Conservation (phyloP, 208 protist species). For the Trypanosoma mega region DNA sequence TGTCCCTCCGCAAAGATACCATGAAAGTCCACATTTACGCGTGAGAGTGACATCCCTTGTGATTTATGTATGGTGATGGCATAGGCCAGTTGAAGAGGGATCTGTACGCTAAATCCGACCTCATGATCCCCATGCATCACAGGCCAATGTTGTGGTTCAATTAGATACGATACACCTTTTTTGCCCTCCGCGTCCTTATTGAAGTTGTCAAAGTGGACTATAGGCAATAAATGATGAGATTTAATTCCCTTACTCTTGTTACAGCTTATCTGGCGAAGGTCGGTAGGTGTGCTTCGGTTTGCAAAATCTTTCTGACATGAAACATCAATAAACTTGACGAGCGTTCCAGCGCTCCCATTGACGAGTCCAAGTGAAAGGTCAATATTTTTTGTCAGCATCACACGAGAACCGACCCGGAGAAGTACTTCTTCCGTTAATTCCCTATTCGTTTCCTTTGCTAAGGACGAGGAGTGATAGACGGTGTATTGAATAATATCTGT, state of each 20-base stretch:
- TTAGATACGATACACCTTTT: constrained; percentile 36
- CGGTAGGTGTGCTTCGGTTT: constrained; percentile 15
- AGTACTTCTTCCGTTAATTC: constrained; percentile 38
- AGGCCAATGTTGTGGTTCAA: constrained; percentile 80
- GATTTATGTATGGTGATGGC: constrained; percentile 96
- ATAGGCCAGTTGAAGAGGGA: constrained; percentile 95
- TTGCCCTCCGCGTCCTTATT: neutral
- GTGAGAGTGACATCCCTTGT: constrained; percentile 92
- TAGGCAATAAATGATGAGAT: constrained; percentile 53
- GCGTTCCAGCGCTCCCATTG: constrained; percentile 78
- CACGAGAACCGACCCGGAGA: constrained; percentile 72
- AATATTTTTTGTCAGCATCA: constrained; percentile 89
- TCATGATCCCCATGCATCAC: constrained; percentile 51
- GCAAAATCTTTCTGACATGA: constrained; percentile 34
- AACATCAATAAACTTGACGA: constrained; percentile 64
- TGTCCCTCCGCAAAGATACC: constrained; percentile 80
- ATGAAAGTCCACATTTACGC: constrained; percentile 85
- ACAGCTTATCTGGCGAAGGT: constrained; percentile 11
- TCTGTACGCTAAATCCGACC: constrained; percentile 57
- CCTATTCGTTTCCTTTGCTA: constrained; percentile 42
- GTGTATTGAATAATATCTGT: constrained; percentile 48
- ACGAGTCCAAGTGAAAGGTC: constrained; percentile 59
- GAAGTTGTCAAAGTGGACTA: constrained; percentile 55
- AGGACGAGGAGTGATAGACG: constrained; percentile 32
- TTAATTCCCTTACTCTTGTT: constrained; percentile 2